phyloP scores from a whole-genome alignment of 208 protist species.

The Trypanosoma vivax region DNA sequence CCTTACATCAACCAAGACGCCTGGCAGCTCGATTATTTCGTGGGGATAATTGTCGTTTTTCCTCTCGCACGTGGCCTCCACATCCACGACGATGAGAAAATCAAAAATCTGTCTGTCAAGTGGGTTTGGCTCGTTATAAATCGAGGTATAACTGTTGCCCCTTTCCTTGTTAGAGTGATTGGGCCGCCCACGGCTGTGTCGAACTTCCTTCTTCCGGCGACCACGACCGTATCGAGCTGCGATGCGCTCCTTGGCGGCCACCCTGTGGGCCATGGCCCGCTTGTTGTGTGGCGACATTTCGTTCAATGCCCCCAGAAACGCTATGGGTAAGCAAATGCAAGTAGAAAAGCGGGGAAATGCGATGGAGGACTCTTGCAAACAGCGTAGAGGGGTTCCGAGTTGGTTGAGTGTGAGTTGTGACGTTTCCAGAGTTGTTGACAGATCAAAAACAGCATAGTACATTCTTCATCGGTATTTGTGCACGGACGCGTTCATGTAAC shows the following conservation, averaged over 20 bases:
- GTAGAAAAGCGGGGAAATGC: background rate
- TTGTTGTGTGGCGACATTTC: slow-evolving; percentile 66
- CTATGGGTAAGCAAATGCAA: background rate
- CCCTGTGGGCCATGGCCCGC: slow-evolving; percentile 64
- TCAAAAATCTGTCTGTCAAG: slow-evolving; percentile 84
- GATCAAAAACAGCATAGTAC: too few species aligned
- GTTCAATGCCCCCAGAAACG: background rate
- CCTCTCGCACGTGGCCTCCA: slow-evolving; percentile 88
- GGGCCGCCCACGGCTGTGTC: slow-evolving; percentile 3
- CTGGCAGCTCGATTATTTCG: slow-evolving; percentile 95
- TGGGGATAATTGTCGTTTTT: slow-evolving; percentile 60
- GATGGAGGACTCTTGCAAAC: background rate
- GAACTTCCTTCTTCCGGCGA: background rate
- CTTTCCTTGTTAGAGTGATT: slow-evolving; percentile 18
- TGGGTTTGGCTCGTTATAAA: slow-evolving; percentile 49
- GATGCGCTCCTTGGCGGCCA: slow-evolving; percentile 23
- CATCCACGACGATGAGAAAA: slow-evolving; percentile 90
- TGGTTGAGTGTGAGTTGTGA: too few species aligned
- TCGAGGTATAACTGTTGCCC: slow-evolving; percentile 21
- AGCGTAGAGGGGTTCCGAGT: too few species aligned
- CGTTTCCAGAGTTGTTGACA: too few species aligned
- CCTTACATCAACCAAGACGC: slow-evolving; percentile 80
- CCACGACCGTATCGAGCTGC: slow-evolving; percentile 15
- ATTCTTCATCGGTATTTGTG: too few species aligned
- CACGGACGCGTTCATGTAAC: too few species aligned